Percentiles rank a stretch among this genome's conserved stretches.
phyloP scores from a whole-genome alignment of 768 basidiomycete species.

The Phanerodontia chrysosporium region DNA sequence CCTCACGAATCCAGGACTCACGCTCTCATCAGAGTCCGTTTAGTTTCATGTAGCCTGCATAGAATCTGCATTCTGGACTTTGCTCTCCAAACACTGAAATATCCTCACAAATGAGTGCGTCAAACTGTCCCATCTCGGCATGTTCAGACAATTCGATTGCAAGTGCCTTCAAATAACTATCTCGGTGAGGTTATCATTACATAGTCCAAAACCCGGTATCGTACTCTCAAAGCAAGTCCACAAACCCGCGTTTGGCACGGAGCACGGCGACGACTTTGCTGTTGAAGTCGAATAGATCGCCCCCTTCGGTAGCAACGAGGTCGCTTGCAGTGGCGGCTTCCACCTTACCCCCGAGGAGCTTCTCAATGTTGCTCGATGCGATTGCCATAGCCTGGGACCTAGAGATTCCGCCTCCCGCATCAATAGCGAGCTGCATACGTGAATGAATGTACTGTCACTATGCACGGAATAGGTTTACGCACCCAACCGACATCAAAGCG shows the following conservation, averaged over 20 bases:
- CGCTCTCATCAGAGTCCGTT: slow-evolving; percentile 15
- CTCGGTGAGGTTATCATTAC: neutral
- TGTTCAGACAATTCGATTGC: too few relatives aligned
- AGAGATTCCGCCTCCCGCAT: slow-evolving; percentile 22
- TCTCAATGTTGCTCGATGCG: slow-evolving; percentile 51
- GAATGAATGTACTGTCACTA: neutral
- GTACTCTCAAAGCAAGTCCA: slow-evolving; percentile 25
- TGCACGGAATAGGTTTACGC: slow-evolving; percentile 9
- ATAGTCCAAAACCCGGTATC: neutral
- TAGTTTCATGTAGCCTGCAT: slow-evolving; percentile 3
- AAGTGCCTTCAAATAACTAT: neutral
- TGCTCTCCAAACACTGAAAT: neutral
- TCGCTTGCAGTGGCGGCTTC: slow-evolving; percentile 13
- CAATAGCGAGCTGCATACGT: slow-evolving; percentile 12
- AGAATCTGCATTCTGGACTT: slow-evolving; percentile 1
- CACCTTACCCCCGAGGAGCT: slow-evolving; percentile 38
- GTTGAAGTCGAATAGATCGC: slow-evolving; percentile 30
- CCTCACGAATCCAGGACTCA: neutral
- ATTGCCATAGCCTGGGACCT: slow-evolving; percentile 48
- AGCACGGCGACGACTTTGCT: slow-evolving; percentile 34
- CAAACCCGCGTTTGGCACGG: slow-evolving; percentile 24
- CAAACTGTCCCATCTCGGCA: too few relatives aligned
- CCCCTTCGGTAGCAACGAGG: slow-evolving; percentile 30
- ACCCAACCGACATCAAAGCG: slow-evolving; percentile 43
- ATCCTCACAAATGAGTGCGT: too few relatives aligned